Base-by-base conservation (phyloP, 176 grass and related monocot species). In the Microstegium vimineum region DNA sequence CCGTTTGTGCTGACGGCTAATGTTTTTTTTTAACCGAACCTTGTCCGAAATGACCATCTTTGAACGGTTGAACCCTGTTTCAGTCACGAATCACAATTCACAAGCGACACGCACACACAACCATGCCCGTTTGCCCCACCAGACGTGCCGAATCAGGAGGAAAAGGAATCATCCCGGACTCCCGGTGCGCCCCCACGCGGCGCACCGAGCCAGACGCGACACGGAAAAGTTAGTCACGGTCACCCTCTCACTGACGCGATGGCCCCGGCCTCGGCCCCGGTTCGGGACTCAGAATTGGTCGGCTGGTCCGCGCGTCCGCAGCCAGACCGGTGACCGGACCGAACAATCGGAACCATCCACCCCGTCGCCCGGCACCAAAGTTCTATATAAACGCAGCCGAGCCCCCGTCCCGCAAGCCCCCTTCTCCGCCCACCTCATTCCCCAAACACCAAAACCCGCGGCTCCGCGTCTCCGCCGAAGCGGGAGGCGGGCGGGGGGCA, bases 321-420 rank as follows among this genome's bases (percentile, higher is more conserved):
- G 6, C 33, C 64, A 26, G 45, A 66, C 83, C 65, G 71, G 52
- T 41, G 71, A 85, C 78, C 35, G 35, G 56, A 57, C 83, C 83
- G 83, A 81, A 8, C 83, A 13, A 59, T 76, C 66, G 45, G 73
- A 90, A 85, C 81, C 81, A 56, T 80, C 82, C 76, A 2, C 67
- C 69, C 20, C 14, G 40, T 1, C 85, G 25, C 62, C 23, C 11
- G 8, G 41, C 22, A 73, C 74, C n/a, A 8, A 20, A 57, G 8
- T 11, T 56, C 79, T 90, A 86, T 90, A 90, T 78, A 86, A 83
- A 75, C 60, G 68, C 67, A 73, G 59, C 67, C 66, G 77, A 34
- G 60, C 16, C 13, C 36, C 61, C n/a, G 1, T 13, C 46, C 25
- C 3, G 15, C 65, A 20, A 28, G n/a, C 34, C 31, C 31, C 23